Evolutionary conservation across 2,329 filamentous ascomycete genomes (phyloP).

Genomic region (Blastomyces emzantsi): DNA sequence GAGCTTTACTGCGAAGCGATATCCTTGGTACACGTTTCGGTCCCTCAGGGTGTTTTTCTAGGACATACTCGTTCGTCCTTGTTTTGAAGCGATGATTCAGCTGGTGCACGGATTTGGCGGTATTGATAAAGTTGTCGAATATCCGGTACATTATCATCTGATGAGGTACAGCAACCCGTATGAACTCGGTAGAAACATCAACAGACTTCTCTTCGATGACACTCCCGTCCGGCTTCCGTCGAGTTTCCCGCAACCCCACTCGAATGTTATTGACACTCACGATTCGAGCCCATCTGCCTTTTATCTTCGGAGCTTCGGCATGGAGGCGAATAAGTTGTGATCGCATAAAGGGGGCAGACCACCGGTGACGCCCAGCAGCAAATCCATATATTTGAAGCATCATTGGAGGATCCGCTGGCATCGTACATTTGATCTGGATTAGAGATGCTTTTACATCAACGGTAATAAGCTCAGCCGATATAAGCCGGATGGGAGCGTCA

Average conservation of each 20-base stretch:
- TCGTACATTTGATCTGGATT: slow-evolving; percentile 76
- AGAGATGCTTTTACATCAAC: slow-evolving; percentile 74
- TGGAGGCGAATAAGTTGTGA: slow-evolving; percentile 76
- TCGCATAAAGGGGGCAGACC: slow-evolving; percentile 72
- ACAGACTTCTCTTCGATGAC: slow-evolving; percentile 68
- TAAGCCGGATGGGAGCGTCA: not conserved
- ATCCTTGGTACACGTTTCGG: slow-evolving; percentile 83
- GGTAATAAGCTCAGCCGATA: slow-evolving; percentile 58
- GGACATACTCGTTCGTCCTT: slow-evolving; percentile 76
- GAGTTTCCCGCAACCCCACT: slow-evolving; percentile 69
- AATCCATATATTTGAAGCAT: slow-evolving; percentile 83
- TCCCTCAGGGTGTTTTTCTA: slow-evolving; percentile 74
- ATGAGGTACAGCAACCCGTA: slow-evolving; percentile 81
- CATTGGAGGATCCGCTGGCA: slow-evolving; percentile 82
- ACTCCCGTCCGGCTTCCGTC: slow-evolving; percentile 55
- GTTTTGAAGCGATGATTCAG: slow-evolving; percentile 89
- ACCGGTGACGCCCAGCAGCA: slow-evolving; percentile 75
- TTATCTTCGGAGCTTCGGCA: slow-evolving; percentile 76
- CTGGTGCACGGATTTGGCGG: slow-evolving; percentile 77
- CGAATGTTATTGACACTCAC: slow-evolving; percentile 73
- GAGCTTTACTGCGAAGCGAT: slow-evolving; percentile 67
- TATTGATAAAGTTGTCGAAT: slow-evolving; percentile 88
- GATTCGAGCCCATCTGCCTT: slow-evolving; percentile 74
- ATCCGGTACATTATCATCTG: slow-evolving; percentile 83
- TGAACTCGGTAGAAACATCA: slow-evolving; percentile 75